These are phyloP conservation scores for Plenodomus lindquistii DNA, from an alignment of 2,329 filamentous ascomycete species.

Conservation along the genomic window DNA sequence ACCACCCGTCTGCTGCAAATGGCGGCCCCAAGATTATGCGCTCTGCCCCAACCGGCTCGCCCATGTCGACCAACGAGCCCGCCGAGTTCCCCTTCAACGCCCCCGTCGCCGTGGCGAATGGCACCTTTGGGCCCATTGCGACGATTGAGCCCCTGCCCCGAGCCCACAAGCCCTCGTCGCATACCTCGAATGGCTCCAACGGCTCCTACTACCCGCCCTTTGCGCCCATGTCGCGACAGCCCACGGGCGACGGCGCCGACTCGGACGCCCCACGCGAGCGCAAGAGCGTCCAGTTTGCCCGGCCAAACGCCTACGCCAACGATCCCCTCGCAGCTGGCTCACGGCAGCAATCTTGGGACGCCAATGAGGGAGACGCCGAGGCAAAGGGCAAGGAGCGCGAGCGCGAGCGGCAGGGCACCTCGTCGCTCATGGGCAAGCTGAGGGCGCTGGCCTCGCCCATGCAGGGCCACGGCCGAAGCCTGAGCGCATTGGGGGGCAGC, in stretches of 20 bases:
- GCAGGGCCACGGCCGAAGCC: constrained; percentile 54
- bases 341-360: constrained; percentile 67
- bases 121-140: constrained; percentile 21
- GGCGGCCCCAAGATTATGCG: constrained; percentile 35
- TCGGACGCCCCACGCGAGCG: constrained; percentile 49
- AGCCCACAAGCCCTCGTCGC: constrained; percentile 21
- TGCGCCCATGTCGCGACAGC: constrained; percentile 36
- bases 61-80: constrained; percentile 30
- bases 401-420: constrained; percentile 52
- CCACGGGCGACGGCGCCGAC: constrained; percentile 36
- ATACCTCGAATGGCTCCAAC: constrained; percentile 27
- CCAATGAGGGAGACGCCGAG: constrained; percentile 51
- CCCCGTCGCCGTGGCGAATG: constrained; percentile 18
- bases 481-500: constrained; percentile 52
- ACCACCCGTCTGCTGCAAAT: constrained; percentile 17
- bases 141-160: constrained; percentile 18
- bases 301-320: constrained; percentile 47
- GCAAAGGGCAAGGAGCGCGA: constrained; percentile 61
- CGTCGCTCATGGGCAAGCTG: constrained; percentile 76
- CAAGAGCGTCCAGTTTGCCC: constrained; percentile 77
- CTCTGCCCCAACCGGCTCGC: constrained; percentile 36
- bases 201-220: constrained; percentile 34
- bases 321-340: constrained; percentile 55
- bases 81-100: constrained; percentile 44
- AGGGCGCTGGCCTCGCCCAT: constrained; percentile 69